phyloP scores from a whole-genome alignment of 495 filamentous ascomycete species.

The Penicillium roqueforti region DNA sequence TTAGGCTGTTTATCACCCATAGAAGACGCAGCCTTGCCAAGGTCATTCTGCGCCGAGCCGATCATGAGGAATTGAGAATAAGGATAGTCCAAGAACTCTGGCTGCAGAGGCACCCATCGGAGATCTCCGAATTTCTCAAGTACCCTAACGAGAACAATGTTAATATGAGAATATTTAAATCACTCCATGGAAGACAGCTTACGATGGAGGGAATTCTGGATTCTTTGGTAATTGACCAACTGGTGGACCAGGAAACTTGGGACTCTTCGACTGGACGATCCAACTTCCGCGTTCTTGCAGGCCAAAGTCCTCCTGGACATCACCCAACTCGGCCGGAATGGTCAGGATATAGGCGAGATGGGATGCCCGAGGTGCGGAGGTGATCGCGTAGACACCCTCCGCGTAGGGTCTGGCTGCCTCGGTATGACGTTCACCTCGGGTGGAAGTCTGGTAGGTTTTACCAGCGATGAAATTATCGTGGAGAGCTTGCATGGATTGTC shows the following conservation, averaged over 20 bases:
- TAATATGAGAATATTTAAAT: neutral
- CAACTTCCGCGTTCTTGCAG: slow-evolving; percentile 69
- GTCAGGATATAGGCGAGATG: slow-evolving; percentile 83
- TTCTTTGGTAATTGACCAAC: slow-evolving; percentile 59
- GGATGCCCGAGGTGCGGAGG: slow-evolving; percentile 61
- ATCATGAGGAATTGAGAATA: slow-evolving; percentile 81
- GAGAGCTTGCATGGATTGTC: slow-evolving; percentile 62
- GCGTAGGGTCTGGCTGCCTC: slow-evolving; percentile 71
- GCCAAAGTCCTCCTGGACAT: slow-evolving; percentile 76
- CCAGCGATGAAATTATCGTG: slow-evolving; percentile 66
- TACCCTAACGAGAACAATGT: slow-evolving; percentile 39
- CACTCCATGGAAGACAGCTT: slow-evolving; percentile 23
- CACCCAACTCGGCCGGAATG: slow-evolving; percentile 63
- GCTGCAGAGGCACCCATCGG: slow-evolving; percentile 69
- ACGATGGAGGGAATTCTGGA: slow-evolving; percentile 72
- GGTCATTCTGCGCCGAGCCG: slow-evolving; percentile 59
- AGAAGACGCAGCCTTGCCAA: slow-evolving; percentile 59
- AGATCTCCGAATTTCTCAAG: slow-evolving; percentile 68
- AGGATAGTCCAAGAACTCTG: slow-evolving; percentile 72
- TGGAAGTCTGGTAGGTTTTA: slow-evolving; percentile 72
- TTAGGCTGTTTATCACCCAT: slow-evolving; percentile 54
- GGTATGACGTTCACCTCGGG: slow-evolving; percentile 61
- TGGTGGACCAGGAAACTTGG: slow-evolving; percentile 59
- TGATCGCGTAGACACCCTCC: slow-evolving; percentile 86
- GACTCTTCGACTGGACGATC: slow-evolving; percentile 77